These are phyloP conservation scores for Colletotrichum sp. DNA, from an alignment of 2,329 filamentous ascomycete species.

Conservation along the genomic window DNA sequence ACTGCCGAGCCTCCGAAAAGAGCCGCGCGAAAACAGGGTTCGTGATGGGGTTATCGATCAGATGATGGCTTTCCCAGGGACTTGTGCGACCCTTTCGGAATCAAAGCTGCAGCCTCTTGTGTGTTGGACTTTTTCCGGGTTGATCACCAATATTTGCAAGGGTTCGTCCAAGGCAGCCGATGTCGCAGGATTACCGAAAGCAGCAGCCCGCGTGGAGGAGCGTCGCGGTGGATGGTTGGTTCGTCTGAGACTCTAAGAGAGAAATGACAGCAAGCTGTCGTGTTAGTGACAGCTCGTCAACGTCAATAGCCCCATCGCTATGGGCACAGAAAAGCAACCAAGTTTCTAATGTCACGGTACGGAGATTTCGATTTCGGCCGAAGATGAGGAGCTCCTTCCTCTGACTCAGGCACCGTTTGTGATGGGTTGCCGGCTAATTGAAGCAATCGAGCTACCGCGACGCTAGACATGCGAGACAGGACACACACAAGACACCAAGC, in stretches of 20 bases:
- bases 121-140: background rate
- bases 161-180: background rate
- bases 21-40: slow-evolving; percentile 15
- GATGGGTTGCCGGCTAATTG: background rate
- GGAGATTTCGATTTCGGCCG: background rate
- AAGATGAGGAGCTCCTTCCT: background rate
- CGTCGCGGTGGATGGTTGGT: background rate
- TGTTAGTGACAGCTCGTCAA: background rate
- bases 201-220: background rate
- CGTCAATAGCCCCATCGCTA: background rate
- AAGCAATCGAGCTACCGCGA: background rate
- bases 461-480: background rate
- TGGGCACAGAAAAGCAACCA: background rate
- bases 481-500: background rate
- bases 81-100: background rate
- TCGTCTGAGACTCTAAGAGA: background rate
- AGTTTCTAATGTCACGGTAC: background rate
- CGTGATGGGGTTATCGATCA: slow-evolving; percentile 15
- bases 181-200: background rate
- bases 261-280: background rate
- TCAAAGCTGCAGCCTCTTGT: background rate
- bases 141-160: background rate
- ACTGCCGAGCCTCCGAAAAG: background rate
- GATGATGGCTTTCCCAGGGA: slow-evolving; percentile 9
- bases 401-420: background rate